Evolutionary conservation across 140 eudicot species (phyloP), one percentile per base, ranked within the genome.

Genomic region (Erigeron philadelphicus): DNA sequence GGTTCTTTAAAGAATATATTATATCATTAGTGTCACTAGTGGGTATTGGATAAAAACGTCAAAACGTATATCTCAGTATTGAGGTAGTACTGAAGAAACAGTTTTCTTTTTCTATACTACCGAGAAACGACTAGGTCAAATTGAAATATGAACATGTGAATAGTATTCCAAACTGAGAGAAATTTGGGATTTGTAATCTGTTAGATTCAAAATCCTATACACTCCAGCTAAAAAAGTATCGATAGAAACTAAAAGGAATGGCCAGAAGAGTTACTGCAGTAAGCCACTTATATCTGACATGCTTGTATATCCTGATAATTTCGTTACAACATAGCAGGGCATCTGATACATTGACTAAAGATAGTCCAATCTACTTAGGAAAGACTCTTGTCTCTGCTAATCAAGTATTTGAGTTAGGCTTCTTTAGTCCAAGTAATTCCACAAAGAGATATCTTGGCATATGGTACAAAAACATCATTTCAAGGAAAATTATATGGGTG

Each of bases 361-460:
- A 43, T 11, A 50, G 23, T 61, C 58, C 3, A 4, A 52, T 76
- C 61, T 15, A 58, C 3, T 23, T 65, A 16, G 50, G 16, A 18
- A 46, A 72, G 9, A 78, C 81, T 56, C 78, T 78, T 49, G 68
- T 71, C 56, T 78, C 81, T 25, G 38, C 81, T 23, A 58, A 74
- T 38, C 74, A 78, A 72, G 21, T 70, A 25, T 76, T 76, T 35
- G 81, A 76, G 64, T 41, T 76, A 13, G 76, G 76, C 31, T 76
- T 76, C 72, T 76, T 76, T 61, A 42, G 16, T 61, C 65, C 76
- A 38, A 61, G 50, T 23, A 68, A 61, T 23, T 76, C 80, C 1
- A 53, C 41, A 21, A 69, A 62, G 3, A 65, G 46, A 23, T 61
- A 76, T 76, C 15, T 76, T 11, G 81, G 81, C 9, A 70, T 76